Percentiles rank a stretch among this genome's conserved stretches.
phyloP scores from a whole-genome alignment of 805 yeast species.

The Candida jianshihensis region DNA sequence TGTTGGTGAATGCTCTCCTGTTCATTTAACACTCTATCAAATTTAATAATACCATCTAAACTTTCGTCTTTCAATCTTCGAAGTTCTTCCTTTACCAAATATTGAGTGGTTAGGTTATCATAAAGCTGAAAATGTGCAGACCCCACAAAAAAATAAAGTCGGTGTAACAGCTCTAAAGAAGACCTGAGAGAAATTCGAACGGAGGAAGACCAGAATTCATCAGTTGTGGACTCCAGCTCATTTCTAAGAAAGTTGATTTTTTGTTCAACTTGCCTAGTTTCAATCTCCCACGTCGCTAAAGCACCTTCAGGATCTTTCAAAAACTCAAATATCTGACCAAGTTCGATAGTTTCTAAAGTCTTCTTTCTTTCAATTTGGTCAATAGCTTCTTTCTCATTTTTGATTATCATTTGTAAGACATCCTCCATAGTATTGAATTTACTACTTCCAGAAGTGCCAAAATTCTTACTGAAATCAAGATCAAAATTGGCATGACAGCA shows the following conservation, averaged over 20 bases:
- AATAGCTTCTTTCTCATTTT: slow-evolving; percentile 44
- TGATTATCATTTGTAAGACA: slow-evolving; percentile 60
- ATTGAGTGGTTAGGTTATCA: slow-evolving; percentile 11
- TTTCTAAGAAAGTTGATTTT: slow-evolving; percentile 11
- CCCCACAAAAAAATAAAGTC: slow-evolving; percentile 71
- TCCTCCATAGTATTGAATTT: slow-evolving; percentile 49
- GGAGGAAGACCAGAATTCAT: no score
- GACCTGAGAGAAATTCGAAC: slow-evolving; percentile 29
- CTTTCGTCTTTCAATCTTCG: slow-evolving; percentile 4
- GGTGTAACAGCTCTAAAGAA: slow-evolving; percentile 61
- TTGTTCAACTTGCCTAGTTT: slow-evolving; percentile 14
- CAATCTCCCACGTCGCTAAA: slow-evolving; percentile 34
- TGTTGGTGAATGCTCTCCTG: slow-evolving; percentile 32
- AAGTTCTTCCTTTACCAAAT: slow-evolving; percentile 22
- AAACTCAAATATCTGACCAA: slow-evolving; percentile 67
- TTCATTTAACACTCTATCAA: slow-evolving; percentile 16
- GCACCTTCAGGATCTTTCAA: slow-evolving; percentile 46
- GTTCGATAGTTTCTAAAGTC: slow-evolving; percentile 39
- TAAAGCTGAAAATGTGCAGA: slow-evolving; percentile 59
- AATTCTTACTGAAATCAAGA: slow-evolving; percentile 4
- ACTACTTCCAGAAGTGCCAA: not conserved
- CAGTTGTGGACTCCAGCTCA: not conserved
- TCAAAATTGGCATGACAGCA: slow-evolving; percentile 71
- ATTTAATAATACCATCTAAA: no score
- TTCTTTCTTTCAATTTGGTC: slow-evolving; percentile 41